Conservation (phyloP, 805 yeast species). For the Monosporozyma solicola region DNA sequence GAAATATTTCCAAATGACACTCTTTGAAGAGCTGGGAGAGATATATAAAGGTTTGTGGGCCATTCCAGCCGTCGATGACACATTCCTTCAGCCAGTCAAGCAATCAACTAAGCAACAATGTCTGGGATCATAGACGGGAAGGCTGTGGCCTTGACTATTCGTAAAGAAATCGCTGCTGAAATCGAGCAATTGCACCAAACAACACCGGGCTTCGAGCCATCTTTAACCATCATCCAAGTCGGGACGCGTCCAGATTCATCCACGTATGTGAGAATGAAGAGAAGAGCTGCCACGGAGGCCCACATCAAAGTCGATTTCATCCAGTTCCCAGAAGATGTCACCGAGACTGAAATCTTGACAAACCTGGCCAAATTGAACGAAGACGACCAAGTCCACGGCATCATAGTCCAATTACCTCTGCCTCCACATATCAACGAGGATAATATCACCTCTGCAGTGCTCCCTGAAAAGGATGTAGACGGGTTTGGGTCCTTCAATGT, state of each 20-base stretch:
- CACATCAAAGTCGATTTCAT: conserved; percentile 61
- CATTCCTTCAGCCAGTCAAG: not conserved
- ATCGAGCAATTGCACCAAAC: conserved; percentile 36
- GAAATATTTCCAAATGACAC: no score
- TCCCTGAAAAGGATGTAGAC: conserved; percentile 66
- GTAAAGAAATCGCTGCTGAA: conserved; percentile 43
- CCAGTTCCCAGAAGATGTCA: conserved; percentile 46
- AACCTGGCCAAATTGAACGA: conserved; percentile 48
- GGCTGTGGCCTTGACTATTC: conserved; percentile 43
- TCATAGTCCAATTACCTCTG: conserved; percentile 68
- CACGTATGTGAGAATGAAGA: conserved; percentile 74
- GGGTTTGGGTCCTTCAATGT: conserved; percentile 73
- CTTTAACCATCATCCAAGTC: conserved; percentile 70
- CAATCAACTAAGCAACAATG: no score
- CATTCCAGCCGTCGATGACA: not conserved
- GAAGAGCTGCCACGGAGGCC: conserved; percentile 85
- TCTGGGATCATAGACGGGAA: conserved; percentile 48
- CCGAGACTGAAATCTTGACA: conserved; percentile 48
- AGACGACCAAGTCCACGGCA: conserved; percentile 56
- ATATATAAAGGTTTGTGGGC: not conserved
- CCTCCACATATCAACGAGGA: conserved; percentile 65
- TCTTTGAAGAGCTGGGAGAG: no score
- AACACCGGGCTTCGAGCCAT: conserved; percentile 53
- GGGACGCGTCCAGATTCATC: conserved; percentile 72
- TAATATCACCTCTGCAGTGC: conserved; percentile 55